Evolutionary conservation across 164 flowering plant genomes (phyloP).

Genomic region (Macadamia integrifolia): DNA sequence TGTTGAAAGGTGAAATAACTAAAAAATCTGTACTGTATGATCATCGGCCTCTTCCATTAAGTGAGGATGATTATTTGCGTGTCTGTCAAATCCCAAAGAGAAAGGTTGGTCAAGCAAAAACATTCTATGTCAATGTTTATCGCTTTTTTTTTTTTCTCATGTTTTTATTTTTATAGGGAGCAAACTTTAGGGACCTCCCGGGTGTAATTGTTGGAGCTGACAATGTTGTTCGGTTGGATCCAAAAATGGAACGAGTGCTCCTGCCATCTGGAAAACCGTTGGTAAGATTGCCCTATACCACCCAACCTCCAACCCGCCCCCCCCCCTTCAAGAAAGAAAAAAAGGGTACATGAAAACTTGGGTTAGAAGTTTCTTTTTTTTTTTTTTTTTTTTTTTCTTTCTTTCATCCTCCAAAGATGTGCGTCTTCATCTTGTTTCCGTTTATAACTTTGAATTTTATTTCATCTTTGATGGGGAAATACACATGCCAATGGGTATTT

Average conservation of each 20-base stretch:
- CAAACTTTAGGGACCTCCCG: conserved; percentile 59
- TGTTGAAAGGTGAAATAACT: conserved; percentile 8
- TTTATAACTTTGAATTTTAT: too few relatives aligned
- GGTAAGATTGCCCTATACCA: conserved; percentile 22
- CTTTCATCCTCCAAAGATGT: too few relatives aligned
- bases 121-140: background rate
- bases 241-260: conserved; percentile 21
- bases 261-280: conserved; percentile 55
- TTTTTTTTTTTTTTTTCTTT: too few relatives aligned
- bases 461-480: too few relatives aligned
- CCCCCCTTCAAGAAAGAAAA: too few relatives aligned
- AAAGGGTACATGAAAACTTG: too few relatives aligned
- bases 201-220: conserved; percentile 46
- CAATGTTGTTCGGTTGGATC: conserved; percentile 42
- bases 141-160: background rate
- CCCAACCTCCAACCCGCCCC: background rate
- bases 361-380: too few relatives aligned
- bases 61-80: conserved; percentile 38
- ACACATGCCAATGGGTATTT: too few relatives aligned
- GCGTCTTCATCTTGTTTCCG: too few relatives aligned
- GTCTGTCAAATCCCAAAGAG: conserved; percentile 43
- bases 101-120: conserved; percentile 34
- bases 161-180: conserved; percentile 33
- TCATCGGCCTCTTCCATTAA: conserved; percentile 39
- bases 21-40: conserved; percentile 33